phyloP scores from a whole-genome alignment of 2,329 filamentous ascomycete genomes.

The Cladorrhinum sp. region DNA sequence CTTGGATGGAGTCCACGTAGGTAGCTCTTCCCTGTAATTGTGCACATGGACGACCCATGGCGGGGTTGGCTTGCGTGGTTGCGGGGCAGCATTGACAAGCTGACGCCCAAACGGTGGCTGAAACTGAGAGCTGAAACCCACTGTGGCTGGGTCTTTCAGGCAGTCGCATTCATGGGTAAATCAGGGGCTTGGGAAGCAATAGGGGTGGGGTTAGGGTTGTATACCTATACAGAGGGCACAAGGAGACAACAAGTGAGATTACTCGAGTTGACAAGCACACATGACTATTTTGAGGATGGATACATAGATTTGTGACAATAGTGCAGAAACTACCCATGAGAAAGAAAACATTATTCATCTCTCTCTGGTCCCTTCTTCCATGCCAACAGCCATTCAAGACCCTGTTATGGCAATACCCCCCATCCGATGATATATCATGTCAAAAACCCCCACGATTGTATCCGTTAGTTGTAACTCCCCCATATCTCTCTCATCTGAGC shows the following conservation, averaged over 20 bases:
- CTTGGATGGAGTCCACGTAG: constrained; percentile 10
- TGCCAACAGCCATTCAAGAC: too few relatives aligned
- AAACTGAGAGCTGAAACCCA: constrained; percentile 22
- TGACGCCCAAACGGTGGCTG: constrained; percentile 25
- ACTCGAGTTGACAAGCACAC: too few relatives aligned
- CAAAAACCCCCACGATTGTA: not conserved
- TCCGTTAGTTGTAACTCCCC: not conserved
- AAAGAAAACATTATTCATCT: too few relatives aligned
- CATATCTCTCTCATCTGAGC: constrained; percentile 9
- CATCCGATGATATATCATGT: not conserved
- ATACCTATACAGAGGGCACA: not conserved
- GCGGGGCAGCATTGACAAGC: constrained; percentile 27
- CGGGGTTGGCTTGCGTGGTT: constrained; percentile 23
- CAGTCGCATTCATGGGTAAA: not conserved
- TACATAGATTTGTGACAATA: not conserved
- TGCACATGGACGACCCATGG: constrained; percentile 11
- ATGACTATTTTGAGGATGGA: not conserved
- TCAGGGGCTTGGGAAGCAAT: not conserved
- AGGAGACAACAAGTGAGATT: too few relatives aligned
- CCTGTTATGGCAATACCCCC: too few relatives aligned
- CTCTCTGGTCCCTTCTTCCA: not conserved
- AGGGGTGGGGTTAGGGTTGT: not conserved
- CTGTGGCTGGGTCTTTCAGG: constrained; percentile 12
- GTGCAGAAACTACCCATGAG: not conserved
- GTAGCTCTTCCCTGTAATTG: not conserved